Percentiles rank a stretch among this genome's conserved stretches.
Conservation (phyloP, 2,329 filamentous ascomycete species). For the Corinectria fuckeliana region DNA sequence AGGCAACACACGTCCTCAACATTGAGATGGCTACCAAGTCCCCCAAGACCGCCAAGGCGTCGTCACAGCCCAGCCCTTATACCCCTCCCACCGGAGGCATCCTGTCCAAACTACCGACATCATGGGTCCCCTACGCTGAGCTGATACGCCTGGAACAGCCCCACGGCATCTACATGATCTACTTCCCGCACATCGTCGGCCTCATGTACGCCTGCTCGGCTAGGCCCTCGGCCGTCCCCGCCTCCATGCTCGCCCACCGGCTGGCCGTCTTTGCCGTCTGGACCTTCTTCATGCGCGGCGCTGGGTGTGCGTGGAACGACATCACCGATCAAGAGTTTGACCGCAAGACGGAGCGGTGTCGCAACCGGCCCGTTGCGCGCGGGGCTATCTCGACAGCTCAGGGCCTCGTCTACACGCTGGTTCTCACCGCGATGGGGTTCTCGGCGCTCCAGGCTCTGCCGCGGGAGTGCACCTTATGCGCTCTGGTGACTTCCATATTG, state of each 20-base stretch:
- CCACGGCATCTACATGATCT: slow-evolving; percentile 58
- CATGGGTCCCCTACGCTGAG: slow-evolving; percentile 62
- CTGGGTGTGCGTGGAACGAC: slow-evolving; percentile 61
- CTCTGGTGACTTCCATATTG: slow-evolving; percentile 49
- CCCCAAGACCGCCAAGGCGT: neutral
- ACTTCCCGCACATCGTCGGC: slow-evolving; percentile 54
- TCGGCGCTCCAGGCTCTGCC: slow-evolving; percentile 10
- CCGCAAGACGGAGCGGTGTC: slow-evolving; percentile 56
- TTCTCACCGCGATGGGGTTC: slow-evolving; percentile 3
- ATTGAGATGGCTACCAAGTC: slow-evolving; percentile 2
- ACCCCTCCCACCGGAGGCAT: slow-evolving; percentile 52
- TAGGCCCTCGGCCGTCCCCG: slow-evolving; percentile 42
- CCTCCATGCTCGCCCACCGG: slow-evolving; percentile 29
- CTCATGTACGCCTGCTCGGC: slow-evolving; percentile 54
- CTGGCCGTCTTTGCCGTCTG: slow-evolving; percentile 47
- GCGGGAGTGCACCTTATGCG: slow-evolving; percentile 39
- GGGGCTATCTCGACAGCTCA: slow-evolving; percentile 54
- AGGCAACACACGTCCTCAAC: too few species aligned
- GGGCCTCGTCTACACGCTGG: slow-evolving; percentile 41
- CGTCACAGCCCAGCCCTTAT: slow-evolving; percentile 42
- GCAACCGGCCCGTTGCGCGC: slow-evolving; percentile 54
- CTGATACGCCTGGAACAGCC: slow-evolving; percentile 59
- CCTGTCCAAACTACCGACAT: slow-evolving; percentile 50
- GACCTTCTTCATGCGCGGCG: slow-evolving; percentile 53
- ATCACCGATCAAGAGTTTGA: slow-evolving; percentile 61